Evolutionary conservation across 495 filamentous ascomycete species (phyloP).

Genomic region (Aspergillus diversus): DNA sequence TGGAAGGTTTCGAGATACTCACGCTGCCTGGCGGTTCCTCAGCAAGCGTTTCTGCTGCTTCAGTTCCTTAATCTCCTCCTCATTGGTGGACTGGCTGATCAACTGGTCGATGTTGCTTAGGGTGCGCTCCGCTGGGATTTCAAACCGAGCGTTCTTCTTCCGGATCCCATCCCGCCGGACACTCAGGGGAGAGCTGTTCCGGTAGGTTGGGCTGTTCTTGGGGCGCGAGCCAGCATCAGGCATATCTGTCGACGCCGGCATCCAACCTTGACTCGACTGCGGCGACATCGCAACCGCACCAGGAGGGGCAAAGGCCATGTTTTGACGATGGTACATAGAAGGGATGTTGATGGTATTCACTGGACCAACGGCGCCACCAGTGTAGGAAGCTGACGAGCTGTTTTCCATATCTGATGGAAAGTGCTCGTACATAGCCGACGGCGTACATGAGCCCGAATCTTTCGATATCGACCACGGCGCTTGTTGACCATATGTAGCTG

Average conservation of each 20-base stretch:
- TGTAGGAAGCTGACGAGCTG: constrained; percentile 56
- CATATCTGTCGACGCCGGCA: constrained; percentile 58
- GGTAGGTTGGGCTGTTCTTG: constrained; percentile 77
- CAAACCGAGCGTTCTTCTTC: constrained; percentile 99
- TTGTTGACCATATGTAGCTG: constrained; percentile 51
- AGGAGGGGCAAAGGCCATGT: constrained; percentile 44
- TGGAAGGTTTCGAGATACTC: constrained; percentile 44
- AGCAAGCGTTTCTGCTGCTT: constrained; percentile 97
- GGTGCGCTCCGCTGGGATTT: constrained; percentile 92
- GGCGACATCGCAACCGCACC: constrained; percentile 61
- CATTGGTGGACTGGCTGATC: constrained; percentile 85
- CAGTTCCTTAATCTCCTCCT: constrained; percentile 94
- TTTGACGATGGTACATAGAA: constrained; percentile 48
- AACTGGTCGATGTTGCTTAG: constrained; percentile 93
- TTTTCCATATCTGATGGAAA: constrained; percentile 66
- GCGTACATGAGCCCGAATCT: constrained; percentile 62
- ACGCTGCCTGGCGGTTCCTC: constrained; percentile 95
- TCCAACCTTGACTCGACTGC: constrained; percentile 66
- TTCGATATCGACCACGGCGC: constrained; percentile 48
- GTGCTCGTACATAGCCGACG: constrained; percentile 63
- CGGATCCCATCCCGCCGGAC: constrained; percentile 87
- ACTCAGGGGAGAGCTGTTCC: constrained; percentile 76
- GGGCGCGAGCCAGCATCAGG: constrained; percentile 64
- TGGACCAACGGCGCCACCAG: constrained; percentile 55
- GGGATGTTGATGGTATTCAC: constrained; percentile 50